Evolutionary conservation across 441 rosid species (phyloP).

Genomic region (Pelargonium myrrhifolium): DNA sequence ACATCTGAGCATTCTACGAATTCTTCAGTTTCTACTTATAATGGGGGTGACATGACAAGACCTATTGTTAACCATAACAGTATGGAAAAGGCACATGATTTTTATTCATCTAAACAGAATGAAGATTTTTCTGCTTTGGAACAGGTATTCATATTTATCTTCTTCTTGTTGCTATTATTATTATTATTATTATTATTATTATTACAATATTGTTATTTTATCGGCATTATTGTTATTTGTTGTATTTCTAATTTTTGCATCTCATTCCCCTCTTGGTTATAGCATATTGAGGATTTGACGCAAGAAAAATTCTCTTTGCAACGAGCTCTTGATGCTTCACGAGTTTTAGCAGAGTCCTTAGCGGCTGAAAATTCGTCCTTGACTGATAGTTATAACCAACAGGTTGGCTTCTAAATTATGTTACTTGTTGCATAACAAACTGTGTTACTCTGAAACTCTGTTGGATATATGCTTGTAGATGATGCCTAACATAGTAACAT

Average conservation of each 20-base stretch:
- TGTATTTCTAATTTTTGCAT: background rate
- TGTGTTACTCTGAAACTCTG: background rate
- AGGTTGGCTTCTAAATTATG: constrained; percentile 37
- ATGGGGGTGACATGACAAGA: constrained; percentile 28
- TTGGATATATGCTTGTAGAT: background rate
- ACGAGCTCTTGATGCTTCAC: constrained; percentile 88
- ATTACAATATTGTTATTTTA: no score
- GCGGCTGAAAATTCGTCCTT: constrained; percentile 82
- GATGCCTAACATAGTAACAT: background rate
- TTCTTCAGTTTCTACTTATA: constrained; percentile 27
- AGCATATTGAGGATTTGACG: constrained; percentile 93
- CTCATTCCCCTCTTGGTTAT: constrained; percentile 19
- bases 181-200: background rate
- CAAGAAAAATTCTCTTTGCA: constrained; percentile 82
- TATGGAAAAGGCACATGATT: constrained; percentile 33
- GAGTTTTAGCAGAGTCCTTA: constrained; percentile 69
- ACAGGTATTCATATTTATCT: constrained; percentile 45
- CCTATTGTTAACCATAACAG: constrained; percentile 25
- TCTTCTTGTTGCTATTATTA: background rate
- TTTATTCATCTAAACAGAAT: constrained; percentile 48
- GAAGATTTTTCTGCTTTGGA: constrained; percentile 89
- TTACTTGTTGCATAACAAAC: background rate
- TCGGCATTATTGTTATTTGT: background rate
- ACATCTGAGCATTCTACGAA: constrained; percentile 25
- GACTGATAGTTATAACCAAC: constrained; percentile 80